These are phyloP conservation scores for Brassica incana DNA, from an alignment of 345 rosid species.

Conservation along the genomic window DNA sequence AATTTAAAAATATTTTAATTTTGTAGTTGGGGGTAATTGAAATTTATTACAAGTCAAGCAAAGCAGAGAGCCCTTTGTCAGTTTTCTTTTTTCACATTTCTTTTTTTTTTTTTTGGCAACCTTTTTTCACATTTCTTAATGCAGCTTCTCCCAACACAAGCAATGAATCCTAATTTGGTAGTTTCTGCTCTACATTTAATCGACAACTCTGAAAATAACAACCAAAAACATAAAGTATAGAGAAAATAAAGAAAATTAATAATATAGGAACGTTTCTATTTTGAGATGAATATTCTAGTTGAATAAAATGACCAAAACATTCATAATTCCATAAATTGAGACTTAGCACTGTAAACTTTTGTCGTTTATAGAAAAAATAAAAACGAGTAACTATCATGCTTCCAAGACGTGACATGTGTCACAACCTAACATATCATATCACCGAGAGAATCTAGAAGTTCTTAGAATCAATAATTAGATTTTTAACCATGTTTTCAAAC, in stretches of 20 bases:
- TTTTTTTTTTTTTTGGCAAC: not conserved
- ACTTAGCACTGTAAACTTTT: not conserved
- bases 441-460: conserved; percentile 28
- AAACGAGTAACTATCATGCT: conserved; percentile 18
- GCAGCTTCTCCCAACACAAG: conserved; percentile 33
- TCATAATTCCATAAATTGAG: not conserved
- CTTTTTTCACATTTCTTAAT: conserved; percentile 27
- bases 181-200: conserved; percentile 24
- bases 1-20: not conserved
- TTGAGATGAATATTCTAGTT: not conserved
- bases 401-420: conserved; percentile 24
- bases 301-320: not conserved
- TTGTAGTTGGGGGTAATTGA: conserved; percentile 35
- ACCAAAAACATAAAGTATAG: too few species aligned
- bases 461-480: conserved; percentile 18
- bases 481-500: not conserved
- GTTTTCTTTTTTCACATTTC: conserved; percentile 27
- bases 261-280: not conserved
- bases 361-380: conserved; percentile 12
- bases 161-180: conserved; percentile 21
- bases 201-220: conserved; percentile 15
- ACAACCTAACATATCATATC: not conserved
- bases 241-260: not conserved
- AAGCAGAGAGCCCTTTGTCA: conserved; percentile 32
- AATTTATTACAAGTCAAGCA: conserved; percentile 45